Conservation (phyloP, 2,329 filamentous ascomycete genomes). For the Keithomyces neogunnii region DNA sequence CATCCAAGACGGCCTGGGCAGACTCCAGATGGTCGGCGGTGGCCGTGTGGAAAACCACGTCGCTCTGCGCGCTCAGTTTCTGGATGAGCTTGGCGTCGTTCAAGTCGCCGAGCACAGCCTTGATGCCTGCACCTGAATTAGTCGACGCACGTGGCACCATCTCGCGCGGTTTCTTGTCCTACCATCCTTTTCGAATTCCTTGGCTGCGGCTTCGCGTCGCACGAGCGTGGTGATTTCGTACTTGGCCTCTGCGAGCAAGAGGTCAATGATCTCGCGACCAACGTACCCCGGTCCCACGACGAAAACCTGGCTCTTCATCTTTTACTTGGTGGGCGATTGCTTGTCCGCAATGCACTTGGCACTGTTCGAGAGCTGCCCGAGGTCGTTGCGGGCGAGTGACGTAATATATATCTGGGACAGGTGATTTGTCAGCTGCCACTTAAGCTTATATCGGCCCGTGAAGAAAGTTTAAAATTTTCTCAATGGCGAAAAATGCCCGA, state of each 20-base stretch:
- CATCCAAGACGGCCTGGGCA: background rate
- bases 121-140: background rate
- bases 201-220: background rate
- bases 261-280: slow-evolving; percentile 2
- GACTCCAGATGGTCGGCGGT: background rate
- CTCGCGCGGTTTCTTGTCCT: background rate
- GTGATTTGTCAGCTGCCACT: no score
- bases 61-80: background rate
- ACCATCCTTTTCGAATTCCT: slow-evolving; percentile 1
- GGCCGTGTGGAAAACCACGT: background rate
- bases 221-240: background rate
- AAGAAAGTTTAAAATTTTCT: no score
- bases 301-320: slow-evolving; percentile 1
- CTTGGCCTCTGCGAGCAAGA: background rate
- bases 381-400: no score
- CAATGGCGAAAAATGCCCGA: no score
- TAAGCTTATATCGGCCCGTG: no score
- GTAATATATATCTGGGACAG: no score
- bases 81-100: background rate
- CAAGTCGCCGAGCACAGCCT: background rate
- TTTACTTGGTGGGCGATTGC: background rate
- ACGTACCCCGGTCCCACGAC: background rate
- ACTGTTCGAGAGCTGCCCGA: no score
- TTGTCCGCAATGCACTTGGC: background rate
- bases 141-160: background rate